Evolutionary conservation across 495 filamentous ascomycete species (phyloP).

Genomic region (Staphylotrichum longicolle): DNA sequence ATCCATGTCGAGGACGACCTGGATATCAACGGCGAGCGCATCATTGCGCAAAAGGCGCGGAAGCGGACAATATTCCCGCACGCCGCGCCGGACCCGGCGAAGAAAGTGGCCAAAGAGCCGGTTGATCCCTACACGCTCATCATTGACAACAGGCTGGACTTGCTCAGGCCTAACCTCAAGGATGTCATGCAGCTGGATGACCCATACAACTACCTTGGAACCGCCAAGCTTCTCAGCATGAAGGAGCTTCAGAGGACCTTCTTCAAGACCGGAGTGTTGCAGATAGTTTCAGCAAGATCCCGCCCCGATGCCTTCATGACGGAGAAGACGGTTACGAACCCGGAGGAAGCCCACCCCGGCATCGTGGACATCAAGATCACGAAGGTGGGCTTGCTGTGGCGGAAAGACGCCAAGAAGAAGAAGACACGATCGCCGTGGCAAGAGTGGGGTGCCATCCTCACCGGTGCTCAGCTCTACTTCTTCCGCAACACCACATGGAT

Average conservation of each 20-base stretch:
- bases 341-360: conserved; percentile 82
- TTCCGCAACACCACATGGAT: conserved; percentile 91
- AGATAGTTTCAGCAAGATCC: conserved; percentile 90
- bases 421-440: conserved; percentile 95
- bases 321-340: conserved; percentile 76
- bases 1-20: conserved; percentile 93
- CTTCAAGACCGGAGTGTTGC: conserved; percentile 83
- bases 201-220: conserved; percentile 83
- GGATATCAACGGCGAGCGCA: conserved; percentile 72
- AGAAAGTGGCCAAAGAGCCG: conserved; percentile 70
- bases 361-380: conserved; percentile 97
- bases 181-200: conserved; percentile 92
- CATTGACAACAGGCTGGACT: conserved; percentile 79
- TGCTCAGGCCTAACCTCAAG: conserved; percentile 77
- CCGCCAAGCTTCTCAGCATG: conserved; percentile 68
- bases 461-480: conserved; percentile 92
- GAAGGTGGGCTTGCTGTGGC: conserved; percentile 93
- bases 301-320: conserved; percentile 93
- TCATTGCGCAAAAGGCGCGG: conserved; percentile 63
- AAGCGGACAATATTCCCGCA: conserved; percentile 72
- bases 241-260: conserved; percentile 79
- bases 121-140: conserved; percentile 95
- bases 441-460: conserved; percentile 96
- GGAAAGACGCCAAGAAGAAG: conserved; percentile 93
- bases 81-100: conserved; percentile 59